These are phyloP conservation scores for Trypanosoma grayi DNA, from an alignment of 208 protist species.

Conservation along the genomic window DNA sequence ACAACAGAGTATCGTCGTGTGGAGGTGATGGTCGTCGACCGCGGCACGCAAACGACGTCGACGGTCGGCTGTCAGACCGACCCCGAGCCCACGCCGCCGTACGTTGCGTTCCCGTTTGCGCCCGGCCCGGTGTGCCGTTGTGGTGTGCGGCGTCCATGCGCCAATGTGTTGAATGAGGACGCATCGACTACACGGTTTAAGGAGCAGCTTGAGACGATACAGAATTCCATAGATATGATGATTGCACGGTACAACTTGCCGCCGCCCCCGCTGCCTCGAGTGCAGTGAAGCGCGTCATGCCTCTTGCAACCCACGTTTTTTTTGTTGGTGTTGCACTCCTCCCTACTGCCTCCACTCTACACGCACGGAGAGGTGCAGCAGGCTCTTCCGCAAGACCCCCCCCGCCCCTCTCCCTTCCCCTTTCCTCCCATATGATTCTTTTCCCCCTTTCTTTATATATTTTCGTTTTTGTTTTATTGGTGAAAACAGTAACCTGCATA, in stretches of 20 bases:
- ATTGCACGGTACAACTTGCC: conserved; percentile 85
- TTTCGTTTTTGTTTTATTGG: conserved; percentile 1
- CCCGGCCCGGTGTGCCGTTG: not conserved
- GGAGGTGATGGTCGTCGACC: conserved; percentile 82
- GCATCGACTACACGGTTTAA: conserved; percentile 34
- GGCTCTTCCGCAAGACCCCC: no score
- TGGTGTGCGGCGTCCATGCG: conserved; percentile 16
- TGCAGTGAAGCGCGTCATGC: not conserved
- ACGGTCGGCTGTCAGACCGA: conserved; percentile 79
- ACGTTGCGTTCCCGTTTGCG: not conserved
- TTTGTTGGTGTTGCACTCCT: not conserved
- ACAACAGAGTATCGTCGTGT: conserved; percentile 35
- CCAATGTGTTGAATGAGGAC: conserved; percentile 19
- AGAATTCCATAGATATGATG: conserved; percentile 81
- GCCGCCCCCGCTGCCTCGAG: conserved; percentile 41
- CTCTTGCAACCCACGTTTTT: no score
- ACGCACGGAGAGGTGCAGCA: no score
- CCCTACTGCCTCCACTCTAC: no score
- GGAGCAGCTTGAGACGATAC: conserved; percentile 70
- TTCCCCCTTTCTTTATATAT: conserved; percentile 1
- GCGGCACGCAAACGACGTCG: conserved; percentile 77
- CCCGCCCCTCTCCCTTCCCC: no score
- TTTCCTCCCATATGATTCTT: no score
- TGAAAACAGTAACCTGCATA: no score
- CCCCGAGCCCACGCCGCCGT: conserved; percentile 21